Conservation (phyloP, 768 basidiomycete species). For the Lactifluus echinatus region DNA sequence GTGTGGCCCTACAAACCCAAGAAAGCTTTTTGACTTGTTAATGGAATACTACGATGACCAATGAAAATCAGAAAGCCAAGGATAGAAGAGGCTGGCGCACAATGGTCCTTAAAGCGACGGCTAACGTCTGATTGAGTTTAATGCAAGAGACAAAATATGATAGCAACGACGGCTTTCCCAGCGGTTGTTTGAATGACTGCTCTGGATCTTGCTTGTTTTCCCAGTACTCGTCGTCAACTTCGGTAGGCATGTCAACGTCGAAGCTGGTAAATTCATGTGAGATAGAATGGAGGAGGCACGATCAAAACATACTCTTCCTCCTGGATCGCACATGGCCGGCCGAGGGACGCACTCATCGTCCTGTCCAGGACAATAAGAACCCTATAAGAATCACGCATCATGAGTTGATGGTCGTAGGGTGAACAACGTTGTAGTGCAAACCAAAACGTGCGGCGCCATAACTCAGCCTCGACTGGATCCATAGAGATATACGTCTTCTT, state of each 20-base stretch:
- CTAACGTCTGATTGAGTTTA: slow-evolving; percentile 55
- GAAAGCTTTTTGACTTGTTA: slow-evolving; percentile 51
- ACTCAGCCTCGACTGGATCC: slow-evolving; percentile 51
- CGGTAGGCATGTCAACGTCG: slow-evolving; percentile 16
- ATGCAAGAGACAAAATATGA: slow-evolving; percentile 48
- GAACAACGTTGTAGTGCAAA: slow-evolving; percentile 16
- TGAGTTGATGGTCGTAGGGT: neutral
- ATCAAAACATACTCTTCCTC: slow-evolving; percentile 56
- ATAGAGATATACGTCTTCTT: slow-evolving; percentile 32
- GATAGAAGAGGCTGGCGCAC: slow-evolving; percentile 26
- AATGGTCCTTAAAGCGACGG: slow-evolving; percentile 54
- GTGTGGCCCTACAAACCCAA: slow-evolving; percentile 42
- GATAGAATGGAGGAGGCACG: neutral
- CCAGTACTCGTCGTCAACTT: slow-evolving; percentile 22
- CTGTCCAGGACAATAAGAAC: slow-evolving; percentile 42
- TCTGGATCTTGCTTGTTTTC: slow-evolving; percentile 15
- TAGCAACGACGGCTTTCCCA: slow-evolving; percentile 44
- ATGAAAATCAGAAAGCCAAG: neutral
- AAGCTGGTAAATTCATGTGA: slow-evolving; percentile 21
- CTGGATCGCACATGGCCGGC: slow-evolving; percentile 63
- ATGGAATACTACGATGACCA: slow-evolving; percentile 51
- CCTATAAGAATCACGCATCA: slow-evolving; percentile 27
- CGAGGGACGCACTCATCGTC: slow-evolving; percentile 40
- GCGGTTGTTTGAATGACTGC: slow-evolving; percentile 51
- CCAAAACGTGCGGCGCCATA: slow-evolving; percentile 69